phyloP scores from a whole-genome alignment of 331 rosid species.

The Erythrophleum ivorense region DNA sequence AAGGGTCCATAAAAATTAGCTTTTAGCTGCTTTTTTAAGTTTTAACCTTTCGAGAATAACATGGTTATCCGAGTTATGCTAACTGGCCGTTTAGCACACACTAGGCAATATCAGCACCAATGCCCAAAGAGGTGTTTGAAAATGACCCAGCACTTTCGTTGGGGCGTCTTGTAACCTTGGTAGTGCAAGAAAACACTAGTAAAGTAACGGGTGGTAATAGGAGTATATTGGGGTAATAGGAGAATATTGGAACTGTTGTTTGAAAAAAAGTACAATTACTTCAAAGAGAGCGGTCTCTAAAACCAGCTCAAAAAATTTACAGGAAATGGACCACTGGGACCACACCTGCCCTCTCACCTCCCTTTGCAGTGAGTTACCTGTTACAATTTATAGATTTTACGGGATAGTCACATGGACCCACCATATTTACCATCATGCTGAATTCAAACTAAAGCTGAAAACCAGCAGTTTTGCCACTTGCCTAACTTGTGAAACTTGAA shows the following conservation, averaged over 20 bases:
- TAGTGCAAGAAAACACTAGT: constrained; percentile 24
- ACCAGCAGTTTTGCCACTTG: constrained; percentile 25
- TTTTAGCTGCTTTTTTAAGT: constrained; percentile 15
- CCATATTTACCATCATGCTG: constrained; percentile 53
- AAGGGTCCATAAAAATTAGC: constrained; percentile 34
- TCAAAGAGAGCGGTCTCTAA: constrained; percentile 42
- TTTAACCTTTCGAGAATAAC: neutral
- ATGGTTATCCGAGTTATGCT: constrained; percentile 19
- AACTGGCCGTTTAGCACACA: constrained; percentile 26
- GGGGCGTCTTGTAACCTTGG: constrained; percentile 10
- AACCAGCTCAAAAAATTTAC: constrained; percentile 45
- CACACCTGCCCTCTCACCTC: constrained; percentile 45
- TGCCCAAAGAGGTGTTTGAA: constrained; percentile 44
- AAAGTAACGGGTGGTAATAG: constrained; percentile 42
- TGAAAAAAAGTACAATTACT: constrained; percentile 44
- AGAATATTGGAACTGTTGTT: constrained; percentile 43
- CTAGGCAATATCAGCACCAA: constrained; percentile 35
- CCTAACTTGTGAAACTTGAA: constrained; percentile 21
- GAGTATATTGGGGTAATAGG: constrained; percentile 31
- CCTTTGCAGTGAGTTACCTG: constrained; percentile 45
- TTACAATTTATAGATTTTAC: constrained; percentile 37
- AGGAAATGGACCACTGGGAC: constrained; percentile 59
- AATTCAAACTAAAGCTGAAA: constrained; percentile 52
- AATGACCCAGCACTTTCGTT: constrained; percentile 27
- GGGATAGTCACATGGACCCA: constrained; percentile 34